These are phyloP conservation scores for Radiomyces spectabilis DNA, from an alignment of 192 early-diverging fungal genomes.

Conservation along the genomic window DNA sequence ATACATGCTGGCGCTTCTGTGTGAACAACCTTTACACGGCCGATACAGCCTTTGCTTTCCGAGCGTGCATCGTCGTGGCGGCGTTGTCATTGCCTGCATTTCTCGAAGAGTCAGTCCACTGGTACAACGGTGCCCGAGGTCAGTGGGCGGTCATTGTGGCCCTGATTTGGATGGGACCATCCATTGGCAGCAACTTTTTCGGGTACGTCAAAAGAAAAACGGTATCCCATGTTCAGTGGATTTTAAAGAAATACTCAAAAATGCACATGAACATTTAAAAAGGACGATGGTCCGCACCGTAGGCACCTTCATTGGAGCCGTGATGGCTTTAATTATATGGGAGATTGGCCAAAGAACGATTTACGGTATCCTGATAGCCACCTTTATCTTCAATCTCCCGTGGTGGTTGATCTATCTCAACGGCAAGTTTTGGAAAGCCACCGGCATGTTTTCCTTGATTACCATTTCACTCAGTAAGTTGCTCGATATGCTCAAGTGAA, in stretches of 20 bases:
- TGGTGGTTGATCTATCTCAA: slow-evolving; percentile 25
- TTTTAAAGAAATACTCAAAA: too few relatives aligned
- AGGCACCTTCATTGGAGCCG: slow-evolving; percentile 23
- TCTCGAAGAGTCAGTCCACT: slow-evolving; percentile 10
- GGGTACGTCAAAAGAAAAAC: slow-evolving; percentile 8
- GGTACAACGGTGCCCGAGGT: slow-evolving; percentile 19
- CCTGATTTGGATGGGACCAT: slow-evolving; percentile 27
- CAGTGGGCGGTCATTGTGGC: slow-evolving; percentile 31
- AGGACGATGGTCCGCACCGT: slow-evolving; percentile 21
- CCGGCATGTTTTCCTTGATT: slow-evolving; percentile 27
- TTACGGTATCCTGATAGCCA: slow-evolving; percentile 7
- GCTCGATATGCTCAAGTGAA: background rate
- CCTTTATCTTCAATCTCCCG: slow-evolving; percentile 23
- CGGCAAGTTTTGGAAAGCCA: slow-evolving; percentile 23
- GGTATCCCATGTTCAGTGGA: too few relatives aligned
- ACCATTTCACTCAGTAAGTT: slow-evolving; percentile 26
- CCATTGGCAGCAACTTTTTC: slow-evolving; percentile 26
- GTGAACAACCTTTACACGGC: slow-evolving; percentile 18
- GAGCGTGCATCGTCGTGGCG: slow-evolving; percentile 18
- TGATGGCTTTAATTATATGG: slow-evolving; percentile 22
- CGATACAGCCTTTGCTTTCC: slow-evolving; percentile 21
- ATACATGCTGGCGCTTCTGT: slow-evolving; percentile 9
- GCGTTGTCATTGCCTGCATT: slow-evolving; percentile 23
- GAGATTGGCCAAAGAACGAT: slow-evolving; percentile 7
- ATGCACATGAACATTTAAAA: too few relatives aligned